A percentile compares a stretch with the other conserved stretches of the same genome.
Conservation (phyloP, 441 rosid species). For the Manihot esculenta region DNA sequence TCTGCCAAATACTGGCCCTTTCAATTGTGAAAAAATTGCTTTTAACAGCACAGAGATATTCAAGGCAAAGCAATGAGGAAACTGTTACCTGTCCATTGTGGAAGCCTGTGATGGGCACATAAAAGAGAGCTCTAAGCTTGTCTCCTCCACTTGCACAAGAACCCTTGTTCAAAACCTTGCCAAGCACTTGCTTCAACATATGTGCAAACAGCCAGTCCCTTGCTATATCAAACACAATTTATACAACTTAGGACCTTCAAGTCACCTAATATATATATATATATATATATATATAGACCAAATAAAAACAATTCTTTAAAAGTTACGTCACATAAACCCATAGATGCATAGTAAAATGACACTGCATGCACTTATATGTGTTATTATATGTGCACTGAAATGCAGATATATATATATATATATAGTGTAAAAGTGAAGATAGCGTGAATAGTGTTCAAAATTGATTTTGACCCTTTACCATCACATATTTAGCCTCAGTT, state of each 20-base stretch:
- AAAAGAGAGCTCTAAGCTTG: slow-evolving; percentile 42
- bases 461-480: too few relatives aligned
- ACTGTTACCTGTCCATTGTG: slow-evolving; percentile 53
- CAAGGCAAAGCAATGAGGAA: not conserved
- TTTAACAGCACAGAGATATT: not conserved
- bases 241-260: not conserved
- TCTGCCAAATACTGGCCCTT: not conserved
- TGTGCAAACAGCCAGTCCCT: not conserved
- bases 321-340: too few relatives aligned
- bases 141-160: slow-evolving; percentile 28
- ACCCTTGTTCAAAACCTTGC: slow-evolving; percentile 34
- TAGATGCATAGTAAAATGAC: too few relatives aligned
- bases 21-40: not conserved
- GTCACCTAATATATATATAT: too few relatives aligned
- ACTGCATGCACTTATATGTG: not conserved
- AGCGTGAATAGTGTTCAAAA: too few relatives aligned
- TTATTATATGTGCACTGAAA: not conserved
- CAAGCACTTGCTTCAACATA: slow-evolving; percentile 60
- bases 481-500: too few relatives aligned
- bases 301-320: too few relatives aligned
- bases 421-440: too few relatives aligned
- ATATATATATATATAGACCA: not conserved
- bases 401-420: not conserved
- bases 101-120: slow-evolving; percentile 35
- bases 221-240: not conserved